Evolutionary conservation across 1,284 basidiomycete species (phyloP).

Genomic region (Puccinia horiana): DNA sequence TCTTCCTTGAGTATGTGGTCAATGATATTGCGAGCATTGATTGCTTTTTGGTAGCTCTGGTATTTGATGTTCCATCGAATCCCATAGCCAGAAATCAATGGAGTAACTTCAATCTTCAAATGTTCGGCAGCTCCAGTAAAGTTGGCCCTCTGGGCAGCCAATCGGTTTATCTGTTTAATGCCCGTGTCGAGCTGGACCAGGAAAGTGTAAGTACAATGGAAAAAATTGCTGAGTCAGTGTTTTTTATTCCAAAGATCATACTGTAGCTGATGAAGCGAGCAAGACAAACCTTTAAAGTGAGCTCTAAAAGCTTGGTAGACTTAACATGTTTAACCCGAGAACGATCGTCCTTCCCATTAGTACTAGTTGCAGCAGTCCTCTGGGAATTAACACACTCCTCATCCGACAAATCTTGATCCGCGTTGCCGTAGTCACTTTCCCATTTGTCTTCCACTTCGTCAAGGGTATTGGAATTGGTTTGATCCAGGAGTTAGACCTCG

Average conservation of each 20-base stretch:
- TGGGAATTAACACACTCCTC: background rate
- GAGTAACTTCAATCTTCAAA: background rate
- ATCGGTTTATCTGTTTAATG: background rate
- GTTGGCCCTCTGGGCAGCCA: background rate
- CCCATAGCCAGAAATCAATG: background rate
- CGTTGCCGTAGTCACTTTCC: background rate
- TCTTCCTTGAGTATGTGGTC: background rate
- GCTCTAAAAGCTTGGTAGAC: background rate
- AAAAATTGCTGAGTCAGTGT: too few relatives aligned
- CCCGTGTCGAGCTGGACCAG: background rate
- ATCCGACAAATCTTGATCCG: too few relatives aligned
- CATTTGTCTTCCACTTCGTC: background rate
- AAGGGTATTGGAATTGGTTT: background rate
- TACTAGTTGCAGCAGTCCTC: background rate
- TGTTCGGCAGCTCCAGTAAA: background rate
- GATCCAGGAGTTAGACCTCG: background rate
- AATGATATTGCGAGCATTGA: background rate
- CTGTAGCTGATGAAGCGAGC: too few relatives aligned
- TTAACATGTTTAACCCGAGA: background rate
- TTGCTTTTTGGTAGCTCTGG: background rate
- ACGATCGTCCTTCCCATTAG: background rate
- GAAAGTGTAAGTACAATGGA: too few relatives aligned
- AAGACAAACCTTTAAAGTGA: too few relatives aligned
- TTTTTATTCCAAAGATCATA: too few relatives aligned
- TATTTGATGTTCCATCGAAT: constrained; percentile 2